Evolutionary conservation across 768 basidiomycete species (phyloP), one percentile per base, ranked within the genome.

Genomic region (Lyophyllum shimeji): DNA sequence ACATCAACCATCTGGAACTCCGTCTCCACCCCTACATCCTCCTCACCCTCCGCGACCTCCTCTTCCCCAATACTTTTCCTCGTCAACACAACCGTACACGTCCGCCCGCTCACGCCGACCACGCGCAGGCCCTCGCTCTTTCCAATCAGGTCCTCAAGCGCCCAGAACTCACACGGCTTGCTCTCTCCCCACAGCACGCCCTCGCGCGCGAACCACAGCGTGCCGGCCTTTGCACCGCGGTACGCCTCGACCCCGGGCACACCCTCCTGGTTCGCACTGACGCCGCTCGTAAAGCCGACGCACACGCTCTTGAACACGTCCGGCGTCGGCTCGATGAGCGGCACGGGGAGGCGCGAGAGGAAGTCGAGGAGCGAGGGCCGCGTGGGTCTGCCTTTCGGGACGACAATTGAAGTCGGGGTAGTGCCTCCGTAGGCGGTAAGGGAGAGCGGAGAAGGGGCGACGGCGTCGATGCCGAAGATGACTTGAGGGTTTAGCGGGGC

Each of bases 131-230:
- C 84, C 18, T 82, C 82, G 23, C 63, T 67, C 55, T 74, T 78
- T 50, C 74, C 69, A 17, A 80, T 66, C n/a, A 92, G 68, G 59
- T 86, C 82, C 44, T 77, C 74, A 21, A 87, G 69, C 2, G 84
- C 71, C 84, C 89, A 91, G 63, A 89, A 91, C 60, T 89, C 86
- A 63, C 86, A 89, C 2, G 88, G 88, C 59, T 87, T 87, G 64
- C 80, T 82, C 65, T 90, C 85, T 21, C 86, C 88, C 82, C 86
- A 87, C 7, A 92, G 76, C 15, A 92, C 76, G 6, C 89, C 90
- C 21, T 75, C 73, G 39, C 76, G 70, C 45, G 86, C 74, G 74
- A 91, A 92, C 85, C 89, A 89, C 39, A 92, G 71, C 45, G 77
- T 85, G 1, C 88, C 88, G 1, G 76, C 67, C 65, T 89, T 90